phyloP scores from a whole-genome alignment of 148 eudicot genomes.

The Mesembryanthemum crystallinum region DNA sequence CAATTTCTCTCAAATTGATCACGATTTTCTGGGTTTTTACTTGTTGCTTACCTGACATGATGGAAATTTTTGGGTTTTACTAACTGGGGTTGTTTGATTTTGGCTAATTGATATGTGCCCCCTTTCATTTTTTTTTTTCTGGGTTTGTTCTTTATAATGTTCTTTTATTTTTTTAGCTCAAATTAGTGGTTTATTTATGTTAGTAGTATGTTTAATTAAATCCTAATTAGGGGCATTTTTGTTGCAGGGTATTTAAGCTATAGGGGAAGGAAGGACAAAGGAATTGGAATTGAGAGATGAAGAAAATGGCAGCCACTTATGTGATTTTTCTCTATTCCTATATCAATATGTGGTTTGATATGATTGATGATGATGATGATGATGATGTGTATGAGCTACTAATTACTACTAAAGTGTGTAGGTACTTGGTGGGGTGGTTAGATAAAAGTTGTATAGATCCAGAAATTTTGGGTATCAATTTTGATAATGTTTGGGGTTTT shows the following conservation, averaged over 20 bases:
- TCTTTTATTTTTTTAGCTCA: too few relatives aligned
- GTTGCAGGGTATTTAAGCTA: slow-evolving; percentile 33
- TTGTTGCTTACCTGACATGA: not conserved
- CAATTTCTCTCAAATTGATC: not conserved
- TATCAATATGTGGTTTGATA: slow-evolving; percentile 21
- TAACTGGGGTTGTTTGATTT: slow-evolving; percentile 5
- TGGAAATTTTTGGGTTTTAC: not conserved
- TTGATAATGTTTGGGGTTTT: slow-evolving; percentile 19
- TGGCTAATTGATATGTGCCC: not conserved
- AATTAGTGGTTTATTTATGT: not conserved
- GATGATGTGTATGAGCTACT: not conserved
- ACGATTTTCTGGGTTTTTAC: slow-evolving; percentile 4
- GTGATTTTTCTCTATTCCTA: slow-evolving; percentile 1
- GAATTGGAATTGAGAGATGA: slow-evolving; percentile 47
- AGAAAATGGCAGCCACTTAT: slow-evolving; percentile 4
- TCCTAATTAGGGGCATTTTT: not conserved
- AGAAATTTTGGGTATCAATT: slow-evolving; percentile 22
- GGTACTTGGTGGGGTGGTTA: slow-evolving; percentile 13
- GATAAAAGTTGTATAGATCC: slow-evolving; percentile 33
- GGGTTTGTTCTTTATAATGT: too few relatives aligned
- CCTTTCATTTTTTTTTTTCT: too few relatives aligned
- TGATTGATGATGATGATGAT: slow-evolving; percentile 22
- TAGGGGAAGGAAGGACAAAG: slow-evolving; percentile 37
- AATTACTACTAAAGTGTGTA: slow-evolving; percentile 12
- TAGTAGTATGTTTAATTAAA: not conserved